Base-by-base conservation (phyloP, 2,329 filamentous ascomycete genomes). In the Nothophoma quercina region DNA sequence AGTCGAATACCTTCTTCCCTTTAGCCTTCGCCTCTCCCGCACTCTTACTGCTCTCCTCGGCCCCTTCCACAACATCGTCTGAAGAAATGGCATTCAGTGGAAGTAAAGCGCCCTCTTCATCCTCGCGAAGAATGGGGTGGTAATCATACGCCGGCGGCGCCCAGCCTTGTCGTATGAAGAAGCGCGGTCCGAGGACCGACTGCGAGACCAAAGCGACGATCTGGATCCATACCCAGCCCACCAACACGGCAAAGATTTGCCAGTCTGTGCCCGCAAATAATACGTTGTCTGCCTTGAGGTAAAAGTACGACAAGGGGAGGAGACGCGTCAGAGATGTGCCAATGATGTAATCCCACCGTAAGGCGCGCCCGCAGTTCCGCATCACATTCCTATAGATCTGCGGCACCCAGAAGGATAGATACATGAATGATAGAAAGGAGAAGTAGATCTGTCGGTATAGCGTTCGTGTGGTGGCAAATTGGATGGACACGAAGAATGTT, bases 301-400 rank as follows among this genome's bases (percentile, higher is more conserved):
- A 96, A 67, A 98, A 93, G 71, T 98, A 98, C 1, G 88, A 81
- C 47, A 97, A 85, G 0, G 95, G 93, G 1, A 89, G 76, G 5
- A 96, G 78, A 1, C 95, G 88, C 7, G 96, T 81, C 5, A 88
- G 64, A 39, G 90, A 95, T 72, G 96, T 90, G 2, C 92, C 93
- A 18, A 92, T 70, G 49, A 96, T 88, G 69, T 96, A 99, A 54
- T 89, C 88, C 92, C 93, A 97, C 3, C 88, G 84, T n/a, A 98
- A 81, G 1, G 93, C 93, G 65, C 90, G 90, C 32, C 93, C 90
- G 73, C 92, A 96, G 75, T 97, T 97, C 46, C 93, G 90, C 75
- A 90, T 86, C 45, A 89, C 81, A 72, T 99, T 99, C 57, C 95
- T 90, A 69, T 89, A 85, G 62, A 98, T 96, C 72, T 99, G 95